phyloP scores from a whole-genome alignment of 768 basidiomycete species.

The Mycena polygramma region DNA sequence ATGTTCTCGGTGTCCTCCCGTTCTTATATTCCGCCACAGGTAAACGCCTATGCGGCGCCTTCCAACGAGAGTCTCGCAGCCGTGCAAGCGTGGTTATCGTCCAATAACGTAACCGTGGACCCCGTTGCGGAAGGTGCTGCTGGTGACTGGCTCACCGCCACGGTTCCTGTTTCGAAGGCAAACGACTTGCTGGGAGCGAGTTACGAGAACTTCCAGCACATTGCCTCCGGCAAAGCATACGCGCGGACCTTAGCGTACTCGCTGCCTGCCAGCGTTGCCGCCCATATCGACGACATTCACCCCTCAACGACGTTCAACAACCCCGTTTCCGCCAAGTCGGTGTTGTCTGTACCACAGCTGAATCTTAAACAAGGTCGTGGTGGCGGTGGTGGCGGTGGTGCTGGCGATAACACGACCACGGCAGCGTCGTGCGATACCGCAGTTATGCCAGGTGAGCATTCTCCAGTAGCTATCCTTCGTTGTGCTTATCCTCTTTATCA shows the following conservation, averaged over 20 bases:
- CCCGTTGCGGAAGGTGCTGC: constrained; percentile 52
- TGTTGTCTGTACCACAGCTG: constrained; percentile 23
- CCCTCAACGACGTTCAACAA: constrained; percentile 49
- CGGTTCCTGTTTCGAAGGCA: constrained; percentile 48
- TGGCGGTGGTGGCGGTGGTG: neutral
- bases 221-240: constrained; percentile 41
- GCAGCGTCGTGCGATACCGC: too few species aligned
- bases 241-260: constrained; percentile 55
- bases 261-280: constrained; percentile 47
- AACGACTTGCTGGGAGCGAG: constrained; percentile 51
- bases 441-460: too few species aligned
- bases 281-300: constrained; percentile 49
- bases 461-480: too few species aligned
- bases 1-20: constrained; percentile 45
- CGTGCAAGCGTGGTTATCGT: constrained; percentile 58
- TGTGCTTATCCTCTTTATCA: too few species aligned
- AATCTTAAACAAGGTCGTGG: neutral
- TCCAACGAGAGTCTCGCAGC: constrained; percentile 42
- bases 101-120: constrained; percentile 48
- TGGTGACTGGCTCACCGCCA: constrained; percentile 53
- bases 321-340: constrained; percentile 36
- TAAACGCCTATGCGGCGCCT: constrained; percentile 38
- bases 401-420: too few species aligned
- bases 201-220: constrained; percentile 52
- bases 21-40: constrained; percentile 21